phyloP scores from a whole-genome alignment of 306 rosid genomes.

The Vachellia pachyceras region DNA sequence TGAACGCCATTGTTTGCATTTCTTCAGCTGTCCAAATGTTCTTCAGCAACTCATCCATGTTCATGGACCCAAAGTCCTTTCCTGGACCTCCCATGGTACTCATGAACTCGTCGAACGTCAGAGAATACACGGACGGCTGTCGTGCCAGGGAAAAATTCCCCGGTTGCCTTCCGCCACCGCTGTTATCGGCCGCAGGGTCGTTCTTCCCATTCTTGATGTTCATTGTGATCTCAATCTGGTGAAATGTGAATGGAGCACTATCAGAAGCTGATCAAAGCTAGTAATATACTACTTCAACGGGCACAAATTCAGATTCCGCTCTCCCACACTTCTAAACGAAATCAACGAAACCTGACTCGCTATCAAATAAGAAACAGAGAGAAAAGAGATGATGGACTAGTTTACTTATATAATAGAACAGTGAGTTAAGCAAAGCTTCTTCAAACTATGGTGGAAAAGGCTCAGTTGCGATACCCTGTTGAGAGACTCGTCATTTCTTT shows the following conservation, averaged over 20 bases:
- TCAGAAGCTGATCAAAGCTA: slow-evolving; percentile 37
- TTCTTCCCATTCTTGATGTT: slow-evolving; percentile 52
- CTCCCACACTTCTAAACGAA: neutral
- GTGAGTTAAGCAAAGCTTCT: neutral
- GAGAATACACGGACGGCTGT: slow-evolving; percentile 79
- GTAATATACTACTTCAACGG: neutral
- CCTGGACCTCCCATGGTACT: slow-evolving; percentile 79
- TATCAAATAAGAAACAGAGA: neutral
- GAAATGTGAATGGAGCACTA: slow-evolving; percentile 47
- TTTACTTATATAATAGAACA: slow-evolving; percentile 19
- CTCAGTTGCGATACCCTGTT: neutral
- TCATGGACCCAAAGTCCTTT: slow-evolving; percentile 95
- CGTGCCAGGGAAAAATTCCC: slow-evolving; percentile 52
- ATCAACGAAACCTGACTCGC: neutral
- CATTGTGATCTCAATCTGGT: slow-evolving; percentile 33
- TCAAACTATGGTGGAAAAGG: neutral
- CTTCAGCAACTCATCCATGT: slow-evolving; percentile 96
- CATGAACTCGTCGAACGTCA: slow-evolving; percentile 90
- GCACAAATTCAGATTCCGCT: slow-evolving; percentile 39
- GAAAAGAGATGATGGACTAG: neutral
- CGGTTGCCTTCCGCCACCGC: slow-evolving; percentile 34
- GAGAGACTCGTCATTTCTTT: neutral
- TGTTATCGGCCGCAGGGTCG: slow-evolving; percentile 47
- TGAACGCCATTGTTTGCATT: slow-evolving; percentile 65
- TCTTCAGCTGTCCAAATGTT: slow-evolving; percentile 98